Conservation (phyloP, 108 stramenopile genomes). For the Seminavis robusta region DNA sequence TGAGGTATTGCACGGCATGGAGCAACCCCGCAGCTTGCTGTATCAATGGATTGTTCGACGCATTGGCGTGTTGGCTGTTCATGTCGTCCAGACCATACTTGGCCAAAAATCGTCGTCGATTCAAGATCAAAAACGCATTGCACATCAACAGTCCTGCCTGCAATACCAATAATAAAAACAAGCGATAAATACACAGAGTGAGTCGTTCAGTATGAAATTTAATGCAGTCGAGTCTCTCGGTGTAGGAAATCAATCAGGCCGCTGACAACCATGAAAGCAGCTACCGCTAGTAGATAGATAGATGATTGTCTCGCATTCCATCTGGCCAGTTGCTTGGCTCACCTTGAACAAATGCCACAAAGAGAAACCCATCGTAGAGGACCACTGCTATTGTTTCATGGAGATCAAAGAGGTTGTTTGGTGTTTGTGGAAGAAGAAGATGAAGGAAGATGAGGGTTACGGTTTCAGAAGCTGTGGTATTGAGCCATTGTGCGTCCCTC, state of each 20-base stretch:
- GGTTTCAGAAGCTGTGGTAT: no score
- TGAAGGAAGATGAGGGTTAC: no score
- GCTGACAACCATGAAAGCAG: background rate
- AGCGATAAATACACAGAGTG: background rate
- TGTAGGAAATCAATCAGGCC: background rate
- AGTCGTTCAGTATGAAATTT: background rate
- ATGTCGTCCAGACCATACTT: conserved; percentile 79
- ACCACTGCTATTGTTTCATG: no score
- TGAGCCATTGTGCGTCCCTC: no score
- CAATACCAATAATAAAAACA: conserved; percentile 1
- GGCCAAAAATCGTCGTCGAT: conserved; percentile 76
- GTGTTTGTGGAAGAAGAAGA: no score
- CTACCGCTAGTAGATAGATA: no score
- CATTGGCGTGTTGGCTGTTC: conserved; percentile 38
- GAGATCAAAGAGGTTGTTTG: no score
- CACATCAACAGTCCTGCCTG: conserved; percentile 77
- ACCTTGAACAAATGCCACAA: conserved; percentile 90
- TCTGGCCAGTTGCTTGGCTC: background rate
- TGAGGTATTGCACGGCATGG: conserved; percentile 82
- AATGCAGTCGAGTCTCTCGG: background rate
- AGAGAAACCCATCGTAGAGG: conserved; percentile 93
- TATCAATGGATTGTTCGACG: conserved; percentile 48
- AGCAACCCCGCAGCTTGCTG: conserved; percentile 67
- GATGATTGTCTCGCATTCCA: background rate
- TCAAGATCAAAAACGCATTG: conserved; percentile 74